Evolutionary conservation across 1,139 yeast genomes (phyloP), one percentile per base, ranked within the genome.

Genomic region (Taphrina betulina): DNA sequence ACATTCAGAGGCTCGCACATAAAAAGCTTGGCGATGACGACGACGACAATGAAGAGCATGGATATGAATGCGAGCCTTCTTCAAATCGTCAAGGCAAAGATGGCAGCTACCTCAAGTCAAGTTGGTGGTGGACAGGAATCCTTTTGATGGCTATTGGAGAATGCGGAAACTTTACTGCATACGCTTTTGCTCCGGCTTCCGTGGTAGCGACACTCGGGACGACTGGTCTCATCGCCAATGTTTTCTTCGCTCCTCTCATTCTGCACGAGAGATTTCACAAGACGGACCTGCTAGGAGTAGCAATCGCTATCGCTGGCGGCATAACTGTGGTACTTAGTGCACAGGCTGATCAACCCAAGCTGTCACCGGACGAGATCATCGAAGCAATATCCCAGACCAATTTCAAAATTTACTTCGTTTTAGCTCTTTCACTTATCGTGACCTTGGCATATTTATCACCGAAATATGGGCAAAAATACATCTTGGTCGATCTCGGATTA

Each of bases 161-260:
- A 58, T 64, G 69, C 3, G 75, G 76, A 14, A 75, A 74, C 60
- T 74, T 75, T 58, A 63, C 75, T 12, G 77, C 78, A 3, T 75
- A 74, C 60, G 79, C 78, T 0, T 65, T 73, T 44, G 74, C 76
- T 0, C 76, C 77, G 1, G 75, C 76, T 3, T 71, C 75, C n/a
- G 66, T 73, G 2, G 77, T 75, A 16, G 72, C 76, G 2, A 77
- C 78, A 0, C 62, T 75, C 28, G 79, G 79, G 3, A 77, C 75
- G 3, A 71, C 75, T 38, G 74, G 78, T 1, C 66, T 74, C 24
- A 66, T 75, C 0, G 70, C 78, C 1, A 75, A 76, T 60, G 71
- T 75, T 51, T 65, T 75, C 20, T 67, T 76, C 17, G 78, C 78
- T 0, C 78, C 78, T 0, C 66, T 74, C 1, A 62, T 75, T 28